Evolutionary conservation across 768 basidiomycete genomes (phyloP), one percentile per base, ranked within the genome.

Genomic region (Leccinum incarnatum): DNA sequence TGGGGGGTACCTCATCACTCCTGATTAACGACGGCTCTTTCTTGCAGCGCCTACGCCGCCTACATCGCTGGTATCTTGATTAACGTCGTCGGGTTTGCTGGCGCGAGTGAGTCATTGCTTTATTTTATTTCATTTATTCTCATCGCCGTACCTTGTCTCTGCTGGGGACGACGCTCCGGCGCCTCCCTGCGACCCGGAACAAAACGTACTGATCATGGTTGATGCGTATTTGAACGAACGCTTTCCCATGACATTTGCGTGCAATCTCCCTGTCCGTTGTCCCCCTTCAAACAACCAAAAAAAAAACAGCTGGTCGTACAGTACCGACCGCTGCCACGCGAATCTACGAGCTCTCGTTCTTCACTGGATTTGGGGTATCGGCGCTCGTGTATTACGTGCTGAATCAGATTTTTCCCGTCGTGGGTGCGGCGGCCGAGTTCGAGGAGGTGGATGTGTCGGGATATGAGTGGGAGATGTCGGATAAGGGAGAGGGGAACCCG

Each of bases 71-170:
- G 92, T 17, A 90, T 94, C 62, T 77, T 89, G 9, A 87, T 93
- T 71, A 93, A 93, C 69, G 84, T 90, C 14, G 85, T 90, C 40
- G 91, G 89, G 7, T 93, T 93, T 61, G 86, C 85, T 11, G 88
- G 89, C 54, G 87, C 88, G 17, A 86, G 86, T 82, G 66, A 61
- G 83, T 78, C 42, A 21, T 45, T 30, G 5, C 42, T 12, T 45
- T 45, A 45, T 19, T 19, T 21, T 19, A 45, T 12, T 9, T 12
- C 19, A 2, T 21, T 14, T 15, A 32, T 57, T 40, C 50, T 54
- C 36, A 30, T 29, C 17, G 37, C 25, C 42, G 25, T 14, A 9
- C 50, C 55, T 37, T 40, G 25, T 9, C 21, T 51, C 27, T 42
- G 9, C 19, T 32, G 56, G 50, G 19, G 46, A 53, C 34, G 47